Evolutionary conservation across 441 rosid species (phyloP).

Genomic region (Macaranga tanarius): DNA sequence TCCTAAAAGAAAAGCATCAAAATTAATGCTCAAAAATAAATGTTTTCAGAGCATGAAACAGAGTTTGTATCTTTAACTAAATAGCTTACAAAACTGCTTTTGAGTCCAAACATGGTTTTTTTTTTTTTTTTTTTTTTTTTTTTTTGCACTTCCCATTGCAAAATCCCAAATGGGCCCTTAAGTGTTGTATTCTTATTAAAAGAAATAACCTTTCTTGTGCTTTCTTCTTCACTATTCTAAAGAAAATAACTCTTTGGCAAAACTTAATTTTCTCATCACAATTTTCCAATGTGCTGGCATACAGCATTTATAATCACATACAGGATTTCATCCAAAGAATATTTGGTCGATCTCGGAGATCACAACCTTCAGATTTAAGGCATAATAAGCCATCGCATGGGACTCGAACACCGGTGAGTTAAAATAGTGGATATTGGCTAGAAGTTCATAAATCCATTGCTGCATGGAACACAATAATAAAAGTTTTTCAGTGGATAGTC

Average conservation of each 20-base stretch:
- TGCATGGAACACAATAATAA: too few species aligned
- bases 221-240: not conserved
- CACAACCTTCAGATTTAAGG: conserved; percentile 34
- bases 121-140: too few species aligned
- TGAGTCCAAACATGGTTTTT: too few species aligned
- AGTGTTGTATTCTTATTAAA: not conserved
- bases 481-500: too few species aligned
- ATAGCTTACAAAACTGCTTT: too few species aligned
- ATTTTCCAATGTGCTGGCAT: conserved; percentile 21
- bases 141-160: too few species aligned
- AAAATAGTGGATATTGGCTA: conserved; percentile 18
- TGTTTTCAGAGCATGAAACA: too few species aligned
- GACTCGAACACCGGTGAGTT: conserved; percentile 43
- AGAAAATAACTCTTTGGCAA: not conserved
- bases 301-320: conserved; percentile 82
- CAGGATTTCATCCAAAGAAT: conserved; percentile 54
- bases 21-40: too few species aligned
- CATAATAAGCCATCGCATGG: conserved; percentile 26
- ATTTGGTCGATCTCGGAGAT: conserved; percentile 38
- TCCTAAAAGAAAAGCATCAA: too few species aligned
- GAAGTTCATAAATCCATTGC: not conserved
- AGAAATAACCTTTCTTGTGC: not conserved
- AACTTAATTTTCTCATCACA: not conserved
- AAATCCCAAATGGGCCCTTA: too few species aligned
- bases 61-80: too few species aligned